Percentiles rank a stretch among this genome's conserved stretches.
These are phyloP conservation scores for Candida gorgasii DNA, from an alignment of 805 yeast genomes.

Conservation along the genomic window DNA sequence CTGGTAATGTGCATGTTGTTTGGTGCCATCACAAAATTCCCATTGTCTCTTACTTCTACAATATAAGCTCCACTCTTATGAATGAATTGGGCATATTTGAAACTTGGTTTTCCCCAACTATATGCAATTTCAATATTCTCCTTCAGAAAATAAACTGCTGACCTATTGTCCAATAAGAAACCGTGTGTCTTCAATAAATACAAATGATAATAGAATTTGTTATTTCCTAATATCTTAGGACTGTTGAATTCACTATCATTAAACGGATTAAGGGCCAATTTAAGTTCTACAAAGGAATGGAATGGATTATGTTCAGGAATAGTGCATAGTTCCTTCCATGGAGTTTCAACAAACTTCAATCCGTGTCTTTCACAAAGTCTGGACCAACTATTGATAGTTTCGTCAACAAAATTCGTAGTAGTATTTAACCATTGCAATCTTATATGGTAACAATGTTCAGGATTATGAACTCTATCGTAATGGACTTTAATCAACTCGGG, in stretches of 20 bases:
- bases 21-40: slow-evolving; percentile 80
- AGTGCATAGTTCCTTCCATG: slow-evolving; percentile 83
- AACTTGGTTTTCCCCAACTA: slow-evolving; percentile 89
- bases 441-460: slow-evolving; percentile 91
- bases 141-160: slow-evolving; percentile 60
- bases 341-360: slow-evolving; percentile 74
- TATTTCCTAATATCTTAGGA: slow-evolving; percentile 44
- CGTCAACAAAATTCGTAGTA: slow-evolving; percentile 62
- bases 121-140: slow-evolving; percentile 67
- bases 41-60: slow-evolving; percentile 80
- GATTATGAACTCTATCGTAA: slow-evolving; percentile 89
- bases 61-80: slow-evolving; percentile 88
- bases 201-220: slow-evolving; percentile 74
- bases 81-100: slow-evolving; percentile 83
- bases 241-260: slow-evolving; percentile 50
- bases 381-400: slow-evolving; percentile 55
- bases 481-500: slow-evolving; percentile 81
- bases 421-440: slow-evolving; percentile 91
- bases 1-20: slow-evolving; percentile 82
- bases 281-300: slow-evolving; percentile 76
- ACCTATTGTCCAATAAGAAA: slow-evolving; percentile 78
- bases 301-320: slow-evolving; percentile 81
- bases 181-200: slow-evolving; percentile 68
- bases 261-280: slow-evolving; percentile 73
- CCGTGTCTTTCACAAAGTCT: slow-evolving; percentile 86